phyloP scores from a whole-genome alignment of 192 early-diverging fungal genomes.

The Coemansia sp. region DNA sequence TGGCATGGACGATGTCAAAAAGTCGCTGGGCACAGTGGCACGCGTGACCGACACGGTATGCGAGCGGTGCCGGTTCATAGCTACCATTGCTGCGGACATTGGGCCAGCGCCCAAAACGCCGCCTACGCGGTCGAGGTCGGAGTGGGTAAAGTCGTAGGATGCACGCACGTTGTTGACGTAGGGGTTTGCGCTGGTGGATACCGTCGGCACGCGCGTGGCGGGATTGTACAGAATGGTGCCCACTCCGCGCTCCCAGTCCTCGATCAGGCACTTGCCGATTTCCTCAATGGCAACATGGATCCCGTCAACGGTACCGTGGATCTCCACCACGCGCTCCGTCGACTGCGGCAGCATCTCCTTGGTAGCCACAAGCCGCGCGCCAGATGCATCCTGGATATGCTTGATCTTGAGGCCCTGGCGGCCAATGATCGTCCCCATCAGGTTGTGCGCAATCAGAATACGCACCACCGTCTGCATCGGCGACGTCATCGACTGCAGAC shows the following conservation, averaged over 20 bases:
- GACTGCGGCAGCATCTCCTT: constrained; percentile 91
- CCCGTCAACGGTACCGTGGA: constrained; percentile 80
- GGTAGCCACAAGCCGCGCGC: constrained; percentile 79
- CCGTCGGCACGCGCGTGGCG: constrained; percentile 53
- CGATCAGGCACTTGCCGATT: constrained; percentile 80
- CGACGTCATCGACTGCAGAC: constrained; percentile 54
- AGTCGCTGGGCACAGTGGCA: constrained; percentile 19
- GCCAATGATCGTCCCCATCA: constrained; percentile 93
- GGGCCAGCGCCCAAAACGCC: constrained; percentile 12
- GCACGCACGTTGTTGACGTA: constrained; percentile 54
- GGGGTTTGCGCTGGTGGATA: constrained; percentile 50
- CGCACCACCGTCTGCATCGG: constrained; percentile 65
- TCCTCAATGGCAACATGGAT: constrained; percentile 82
- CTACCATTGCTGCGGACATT: constrained; percentile 26
- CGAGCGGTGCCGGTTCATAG: constrained; percentile 52
- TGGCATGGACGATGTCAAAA: constrained; percentile 47
- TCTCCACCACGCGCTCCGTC: constrained; percentile 88
- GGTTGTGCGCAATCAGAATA: constrained; percentile 84
- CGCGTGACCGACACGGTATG: constrained; percentile 53
- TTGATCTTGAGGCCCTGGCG: constrained; percentile 92
- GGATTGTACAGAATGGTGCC: constrained; percentile 88
- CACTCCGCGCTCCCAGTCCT: constrained; percentile 79
- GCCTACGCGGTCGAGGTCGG: constrained; percentile 36
- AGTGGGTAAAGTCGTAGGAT: constrained; percentile 39
- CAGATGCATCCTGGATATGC: constrained; percentile 90